Percentiles rank a stretch among this genome's conserved stretches.
These are phyloP conservation scores for Xylariaceae sp. DNA, from an alignment of 2,329 filamentous ascomycete genomes.

Conservation along the genomic window DNA sequence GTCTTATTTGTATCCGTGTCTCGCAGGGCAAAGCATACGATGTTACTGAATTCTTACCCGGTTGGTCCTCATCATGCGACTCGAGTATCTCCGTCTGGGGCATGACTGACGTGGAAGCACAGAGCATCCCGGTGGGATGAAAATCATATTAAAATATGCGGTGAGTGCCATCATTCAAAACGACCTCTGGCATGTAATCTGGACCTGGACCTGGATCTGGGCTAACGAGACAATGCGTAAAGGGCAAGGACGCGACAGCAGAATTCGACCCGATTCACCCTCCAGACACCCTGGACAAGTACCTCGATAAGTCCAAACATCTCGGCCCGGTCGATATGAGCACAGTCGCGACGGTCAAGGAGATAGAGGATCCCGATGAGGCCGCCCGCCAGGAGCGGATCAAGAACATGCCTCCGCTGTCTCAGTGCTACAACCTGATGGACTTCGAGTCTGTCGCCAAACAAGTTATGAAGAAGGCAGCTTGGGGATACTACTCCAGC, in stretches of 20 bases:
- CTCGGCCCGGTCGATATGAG: conserved; percentile 84
- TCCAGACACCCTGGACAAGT: conserved; percentile 81
- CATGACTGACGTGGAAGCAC: conserved; percentile 9
- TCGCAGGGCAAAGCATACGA: conserved; percentile 72
- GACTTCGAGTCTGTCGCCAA: conserved; percentile 95
- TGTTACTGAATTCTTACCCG: conserved; percentile 81
- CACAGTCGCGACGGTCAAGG: conserved; percentile 64
- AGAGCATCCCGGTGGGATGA: conserved; percentile 84
- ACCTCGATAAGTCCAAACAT: conserved; percentile 79
- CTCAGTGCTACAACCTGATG: conserved; percentile 87
- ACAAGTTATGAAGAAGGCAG: conserved; percentile 88
- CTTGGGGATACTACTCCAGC: conserved; percentile 97
- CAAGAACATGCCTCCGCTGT: conserved; percentile 68
- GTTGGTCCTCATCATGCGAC: conserved; percentile 28
- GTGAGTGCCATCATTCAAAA: conserved; percentile 34
- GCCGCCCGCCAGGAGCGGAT: conserved; percentile 67
- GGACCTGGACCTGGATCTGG: neutral
- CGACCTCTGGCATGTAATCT: neutral
- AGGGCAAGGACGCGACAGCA: conserved; percentile 87
- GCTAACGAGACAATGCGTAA: neutral
- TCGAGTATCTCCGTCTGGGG: neutral
- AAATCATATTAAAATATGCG: conserved; percentile 95
- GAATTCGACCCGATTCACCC: conserved; percentile 87
- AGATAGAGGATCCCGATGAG: conserved; percentile 65
- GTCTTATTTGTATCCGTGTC: neutral